Evolutionary conservation across 176 grass and related monocot species (phyloP).

Genomic region (Dendrocalamus sinicus): DNA sequence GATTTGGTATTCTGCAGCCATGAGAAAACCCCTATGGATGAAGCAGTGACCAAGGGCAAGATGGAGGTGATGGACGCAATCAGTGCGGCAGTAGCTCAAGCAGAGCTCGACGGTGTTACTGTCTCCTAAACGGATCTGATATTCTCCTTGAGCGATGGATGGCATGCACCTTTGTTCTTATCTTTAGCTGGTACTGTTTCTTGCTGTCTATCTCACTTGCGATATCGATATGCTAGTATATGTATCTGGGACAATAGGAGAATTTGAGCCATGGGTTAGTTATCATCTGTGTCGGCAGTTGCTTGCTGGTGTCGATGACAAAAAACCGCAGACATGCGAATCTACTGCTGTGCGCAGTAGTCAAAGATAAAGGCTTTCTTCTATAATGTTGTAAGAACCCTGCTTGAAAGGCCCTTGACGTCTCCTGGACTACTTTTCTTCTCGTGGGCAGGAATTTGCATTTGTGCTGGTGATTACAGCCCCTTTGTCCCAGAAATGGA

Average conservation of each 20-base stretch:
- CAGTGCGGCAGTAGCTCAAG: slow-evolving; percentile 65
- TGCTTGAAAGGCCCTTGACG: neutral
- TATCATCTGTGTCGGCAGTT: slow-evolving; percentile 12
- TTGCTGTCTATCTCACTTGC: neutral
- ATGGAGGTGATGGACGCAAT: slow-evolving; percentile 90
- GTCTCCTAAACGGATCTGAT: slow-evolving; percentile 59
- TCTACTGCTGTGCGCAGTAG: neutral
- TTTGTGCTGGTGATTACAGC: neutral
- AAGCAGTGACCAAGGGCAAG: slow-evolving; percentile 78
- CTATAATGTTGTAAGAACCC: neutral
- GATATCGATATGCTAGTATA: slow-evolving; percentile 27
- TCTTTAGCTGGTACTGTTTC: neutral
- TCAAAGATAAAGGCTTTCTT: neutral
- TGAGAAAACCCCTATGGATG: slow-evolving; percentile 91
- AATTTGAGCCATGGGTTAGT: neutral
- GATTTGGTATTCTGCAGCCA: slow-evolving; percentile 62
- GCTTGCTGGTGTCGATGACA: slow-evolving; percentile 26
- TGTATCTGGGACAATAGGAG: neutral
- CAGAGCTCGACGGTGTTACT: slow-evolving; percentile 66
- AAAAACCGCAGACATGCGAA: neutral
- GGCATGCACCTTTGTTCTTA: slow-evolving; percentile 14
- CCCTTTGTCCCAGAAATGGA: too few relatives aligned
- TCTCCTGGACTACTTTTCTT: neutral
- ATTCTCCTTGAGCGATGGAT: slow-evolving; percentile 13
- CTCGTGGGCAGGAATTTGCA: neutral